phyloP scores from a whole-genome alignment of 345 rosid genomes.

The Fremontodendron californicum region DNA sequence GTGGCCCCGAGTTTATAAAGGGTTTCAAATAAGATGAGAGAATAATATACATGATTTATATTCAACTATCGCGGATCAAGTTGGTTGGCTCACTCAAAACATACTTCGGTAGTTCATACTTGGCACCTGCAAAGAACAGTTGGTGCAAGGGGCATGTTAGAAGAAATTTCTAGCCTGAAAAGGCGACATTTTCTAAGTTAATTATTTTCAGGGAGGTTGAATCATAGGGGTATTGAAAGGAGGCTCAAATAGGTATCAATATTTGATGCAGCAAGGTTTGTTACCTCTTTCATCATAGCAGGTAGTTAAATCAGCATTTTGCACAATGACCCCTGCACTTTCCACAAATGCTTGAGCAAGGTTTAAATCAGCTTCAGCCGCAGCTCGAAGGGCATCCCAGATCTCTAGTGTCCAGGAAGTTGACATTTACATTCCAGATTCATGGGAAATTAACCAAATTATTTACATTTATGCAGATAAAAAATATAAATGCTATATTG shows the following conservation, averaged over 20 bases:
- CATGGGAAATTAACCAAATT: not conserved
- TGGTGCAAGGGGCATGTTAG: not conserved
- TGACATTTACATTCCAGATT: not conserved
- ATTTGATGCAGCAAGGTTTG: not conserved
- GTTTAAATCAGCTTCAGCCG: slow-evolving; percentile 56
- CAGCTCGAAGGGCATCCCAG: slow-evolving; percentile 91
- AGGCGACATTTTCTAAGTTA: not conserved
- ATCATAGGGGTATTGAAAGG: not conserved
- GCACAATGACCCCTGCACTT: slow-evolving; percentile 74
- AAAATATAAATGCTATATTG: not conserved
- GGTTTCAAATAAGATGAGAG: slow-evolving; percentile 6
- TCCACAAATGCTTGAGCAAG: slow-evolving; percentile 75
- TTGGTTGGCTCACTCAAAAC: slow-evolving; percentile 88
- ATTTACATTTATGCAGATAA: not conserved
- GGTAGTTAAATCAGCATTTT: slow-evolving; percentile 65
- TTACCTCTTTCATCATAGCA: slow-evolving; percentile 89
- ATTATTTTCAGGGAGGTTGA: not conserved
- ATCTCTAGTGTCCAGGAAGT: slow-evolving; percentile 43
- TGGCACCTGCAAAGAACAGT: slow-evolving; percentile 52
- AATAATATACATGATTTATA: slow-evolving; percentile 28
- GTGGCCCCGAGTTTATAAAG: not conserved
- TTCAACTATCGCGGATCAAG: slow-evolving; percentile 50
- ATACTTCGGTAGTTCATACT: slow-evolving; percentile 75
- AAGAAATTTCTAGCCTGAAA: not conserved
- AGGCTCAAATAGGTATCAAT: not conserved